phyloP scores from a whole-genome alignment of 805 yeast genomes.

The Saturnispora hagleri region DNA sequence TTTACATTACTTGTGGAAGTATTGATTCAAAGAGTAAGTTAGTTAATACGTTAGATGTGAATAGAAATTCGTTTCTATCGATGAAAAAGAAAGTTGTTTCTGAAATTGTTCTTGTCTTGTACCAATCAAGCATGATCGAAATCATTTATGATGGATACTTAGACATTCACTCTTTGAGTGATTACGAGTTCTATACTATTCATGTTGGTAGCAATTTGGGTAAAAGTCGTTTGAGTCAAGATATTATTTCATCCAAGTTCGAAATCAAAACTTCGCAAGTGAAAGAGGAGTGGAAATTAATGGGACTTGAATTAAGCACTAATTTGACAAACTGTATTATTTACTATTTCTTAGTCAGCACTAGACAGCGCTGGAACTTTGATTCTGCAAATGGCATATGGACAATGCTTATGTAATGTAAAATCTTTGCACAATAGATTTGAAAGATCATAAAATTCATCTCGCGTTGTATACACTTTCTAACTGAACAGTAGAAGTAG shows the following conservation, averaged over 20 bases:
- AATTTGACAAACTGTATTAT: neutral
- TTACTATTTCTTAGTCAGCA: neutral
- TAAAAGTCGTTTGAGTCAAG: neutral
- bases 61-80: neutral
- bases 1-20: conserved; percentile 6
- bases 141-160: conserved; percentile 3
- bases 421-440: neutral
- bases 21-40: neutral
- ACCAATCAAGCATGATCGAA: neutral
- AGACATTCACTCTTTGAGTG: neutral
- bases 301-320: neutral
- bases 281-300: neutral
- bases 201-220: neutral
- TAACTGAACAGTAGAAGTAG: neutral
- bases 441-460: neutral
- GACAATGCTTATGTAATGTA: neutral
- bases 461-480: neutral
- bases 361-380: neutral
- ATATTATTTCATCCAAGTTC: neutral
- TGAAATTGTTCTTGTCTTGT: neutral
- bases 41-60: neutral
- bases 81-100: conserved; percentile 1
- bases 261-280: neutral
- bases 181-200: neutral
- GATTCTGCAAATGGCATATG: neutral